phyloP scores from a whole-genome alignment of 2,329 filamentous ascomycete genomes.

The Venturiaceae sp. region DNA sequence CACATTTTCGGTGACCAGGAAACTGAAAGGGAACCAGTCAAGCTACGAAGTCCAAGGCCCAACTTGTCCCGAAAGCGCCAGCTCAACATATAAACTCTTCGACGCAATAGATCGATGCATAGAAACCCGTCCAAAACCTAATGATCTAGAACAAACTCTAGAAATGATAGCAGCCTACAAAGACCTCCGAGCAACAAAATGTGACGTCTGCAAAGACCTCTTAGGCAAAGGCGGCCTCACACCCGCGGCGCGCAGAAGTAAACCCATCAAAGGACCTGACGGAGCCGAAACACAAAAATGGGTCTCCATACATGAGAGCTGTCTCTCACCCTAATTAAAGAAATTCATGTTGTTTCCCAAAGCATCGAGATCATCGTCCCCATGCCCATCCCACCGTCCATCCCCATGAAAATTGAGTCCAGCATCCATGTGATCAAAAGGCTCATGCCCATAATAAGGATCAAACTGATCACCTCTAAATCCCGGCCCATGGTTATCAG shows the following conservation, averaged over 20 bases:
- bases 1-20: not conserved
- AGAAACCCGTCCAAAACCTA: not conserved
- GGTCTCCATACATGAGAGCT: constrained; percentile 7
- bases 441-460: not conserved
- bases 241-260: constrained; percentile 3
- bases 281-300: not conserved
- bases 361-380: not conserved
- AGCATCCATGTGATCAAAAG: not conserved
- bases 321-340: not conserved
- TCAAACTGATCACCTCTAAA: not conserved
- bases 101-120: constrained; percentile 8
- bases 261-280: not conserved
- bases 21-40: not conserved
- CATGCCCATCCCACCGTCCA: not conserved
- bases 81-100: not conserved
- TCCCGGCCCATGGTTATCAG: not conserved
- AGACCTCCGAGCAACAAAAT: not conserved
- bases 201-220: constrained; percentile 6
- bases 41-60: constrained; percentile 3
- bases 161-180: constrained; percentile 10
- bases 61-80: not conserved
- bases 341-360: not conserved
- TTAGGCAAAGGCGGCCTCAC: not conserved
- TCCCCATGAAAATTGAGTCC: not conserved
- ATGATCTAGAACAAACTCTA: constrained; percentile 5